Base-by-base conservation (phyloP, 2,329 filamentous ascomycete genomes). In the Chrysosporium keratinophilum region DNA sequence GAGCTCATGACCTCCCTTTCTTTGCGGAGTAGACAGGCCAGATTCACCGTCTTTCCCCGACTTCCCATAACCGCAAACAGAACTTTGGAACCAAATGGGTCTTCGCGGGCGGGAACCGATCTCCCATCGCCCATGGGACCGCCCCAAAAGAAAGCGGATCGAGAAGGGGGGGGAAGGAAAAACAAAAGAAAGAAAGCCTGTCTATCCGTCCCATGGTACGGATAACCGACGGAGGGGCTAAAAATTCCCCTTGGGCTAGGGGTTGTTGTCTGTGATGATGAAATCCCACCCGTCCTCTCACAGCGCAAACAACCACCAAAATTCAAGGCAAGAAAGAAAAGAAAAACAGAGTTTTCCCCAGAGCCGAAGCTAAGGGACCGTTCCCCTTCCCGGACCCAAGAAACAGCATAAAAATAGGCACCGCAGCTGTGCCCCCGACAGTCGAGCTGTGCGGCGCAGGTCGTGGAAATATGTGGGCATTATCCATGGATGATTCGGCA, bases 281-380 rank as follows among this genome's bases (percentile, higher is more conserved):
- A 11, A 3, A 34, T 33, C 5, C 17, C 34, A 17, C 12, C 15
- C 37, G 15, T 40, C 37, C 12, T 40, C 5, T 14, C 15, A 17
- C 12, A 5, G 37, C 37, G 12, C 37, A 40, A 52, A 50, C 54
- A 54, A 4, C 49, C 50, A 51, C 20, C 15, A 51, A 39, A 43
- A 9, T 20, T 19, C 10, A 31, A 28, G 12, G 19, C 17, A 4
- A 23, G 23, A 45, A 45, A 31, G 19, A 28, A 17, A 23, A 31
- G 15, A 28, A 45, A 49, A 45, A 50, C 54, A 54, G 45, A 56
- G 52, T 59, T 28, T 61, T 61, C 60, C n/a, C 54, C 52, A 57
- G 33, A 46, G 42, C 50, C 50, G 50, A 52, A 52, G 42, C 50
- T 46, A 46, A 52, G 50, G 50, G 50, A 31, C 49, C 49, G 49